These are phyloP conservation scores for Solanum medicagineum DNA, from an alignment of 257 asterid genomes.

Conservation along the genomic window DNA sequence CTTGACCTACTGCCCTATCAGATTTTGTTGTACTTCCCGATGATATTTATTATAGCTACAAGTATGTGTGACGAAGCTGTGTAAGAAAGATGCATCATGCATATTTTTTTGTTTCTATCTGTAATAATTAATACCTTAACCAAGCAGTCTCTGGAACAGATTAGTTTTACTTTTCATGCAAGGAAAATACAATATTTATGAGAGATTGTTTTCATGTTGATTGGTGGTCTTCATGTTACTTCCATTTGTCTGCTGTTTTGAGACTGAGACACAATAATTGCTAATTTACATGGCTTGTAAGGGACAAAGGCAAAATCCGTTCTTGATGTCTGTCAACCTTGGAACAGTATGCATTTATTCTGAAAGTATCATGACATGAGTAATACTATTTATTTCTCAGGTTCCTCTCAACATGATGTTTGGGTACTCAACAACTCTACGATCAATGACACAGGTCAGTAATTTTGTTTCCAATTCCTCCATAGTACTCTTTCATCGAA, in stretches of 20 bases:
- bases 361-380: background rate
- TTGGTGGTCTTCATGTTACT: background rate
- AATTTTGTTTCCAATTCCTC: background rate
- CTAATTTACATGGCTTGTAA: background rate
- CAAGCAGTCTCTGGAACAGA: background rate
- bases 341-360: background rate
- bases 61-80: background rate
- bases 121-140: background rate
- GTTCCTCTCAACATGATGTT: constrained; percentile 98
- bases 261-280: background rate
- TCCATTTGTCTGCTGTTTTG: background rate
- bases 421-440: constrained; percentile 94
- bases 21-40: background rate
- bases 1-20: background rate
- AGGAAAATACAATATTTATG: background rate
- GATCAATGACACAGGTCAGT: constrained; percentile 97
- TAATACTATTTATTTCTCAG: constrained; percentile 18
- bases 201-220: background rate
- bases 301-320: background rate
- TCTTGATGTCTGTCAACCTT: background rate
- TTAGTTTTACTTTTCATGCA: background rate
- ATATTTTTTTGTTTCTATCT: background rate
- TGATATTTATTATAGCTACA: background rate
- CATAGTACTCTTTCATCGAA: background rate
- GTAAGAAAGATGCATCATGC: background rate